Conservation (phyloP, 768 basidiomycete genomes). For the Tylopilus sp. region DNA sequence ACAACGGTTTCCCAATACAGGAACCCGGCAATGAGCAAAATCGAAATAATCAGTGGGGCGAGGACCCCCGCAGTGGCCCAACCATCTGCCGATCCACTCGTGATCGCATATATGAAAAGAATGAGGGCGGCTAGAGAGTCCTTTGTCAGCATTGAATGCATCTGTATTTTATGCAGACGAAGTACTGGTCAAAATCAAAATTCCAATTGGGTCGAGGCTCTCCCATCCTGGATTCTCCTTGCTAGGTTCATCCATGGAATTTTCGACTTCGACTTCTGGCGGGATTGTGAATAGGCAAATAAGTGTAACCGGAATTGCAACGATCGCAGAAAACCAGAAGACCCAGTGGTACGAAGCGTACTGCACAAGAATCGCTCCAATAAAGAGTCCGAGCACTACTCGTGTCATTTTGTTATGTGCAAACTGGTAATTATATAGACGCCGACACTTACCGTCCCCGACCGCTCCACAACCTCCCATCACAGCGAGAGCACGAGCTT, state of each 20-base stretch:
- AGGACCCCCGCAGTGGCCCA: too few relatives aligned
- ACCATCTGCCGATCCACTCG: too few relatives aligned
- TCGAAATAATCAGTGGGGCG: too few relatives aligned
- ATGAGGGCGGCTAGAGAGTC: conserved; percentile 32
- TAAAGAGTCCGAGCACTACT: conserved; percentile 40
- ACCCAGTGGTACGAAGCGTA: conserved; percentile 47
- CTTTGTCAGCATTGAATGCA: neutral
- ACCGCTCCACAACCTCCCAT: conserved; percentile 46
- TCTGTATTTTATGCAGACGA: neutral
- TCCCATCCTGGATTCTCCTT: conserved; percentile 19
- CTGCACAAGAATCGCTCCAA: conserved; percentile 43
- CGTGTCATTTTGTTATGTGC: neutral
- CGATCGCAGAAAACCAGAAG: conserved; percentile 45
- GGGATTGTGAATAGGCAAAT: conserved; percentile 37
- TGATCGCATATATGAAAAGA: neutral
- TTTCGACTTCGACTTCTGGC: conserved; percentile 3
- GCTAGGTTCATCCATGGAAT: conserved; percentile 1
- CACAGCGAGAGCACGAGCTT: conserved; percentile 45
- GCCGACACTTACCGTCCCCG: conserved; percentile 36
- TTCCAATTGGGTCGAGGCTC: conserved; percentile 38
- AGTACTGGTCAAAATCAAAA: conserved; percentile 37
- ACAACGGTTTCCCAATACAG: conserved; percentile 40
- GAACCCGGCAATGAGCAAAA: too few relatives aligned
- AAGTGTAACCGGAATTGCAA: conserved; percentile 34
- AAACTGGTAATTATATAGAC: neutral